Conservation (phyloP, 2,329 filamentous ascomycete species). For the Achaetomium macrosporum region DNA sequence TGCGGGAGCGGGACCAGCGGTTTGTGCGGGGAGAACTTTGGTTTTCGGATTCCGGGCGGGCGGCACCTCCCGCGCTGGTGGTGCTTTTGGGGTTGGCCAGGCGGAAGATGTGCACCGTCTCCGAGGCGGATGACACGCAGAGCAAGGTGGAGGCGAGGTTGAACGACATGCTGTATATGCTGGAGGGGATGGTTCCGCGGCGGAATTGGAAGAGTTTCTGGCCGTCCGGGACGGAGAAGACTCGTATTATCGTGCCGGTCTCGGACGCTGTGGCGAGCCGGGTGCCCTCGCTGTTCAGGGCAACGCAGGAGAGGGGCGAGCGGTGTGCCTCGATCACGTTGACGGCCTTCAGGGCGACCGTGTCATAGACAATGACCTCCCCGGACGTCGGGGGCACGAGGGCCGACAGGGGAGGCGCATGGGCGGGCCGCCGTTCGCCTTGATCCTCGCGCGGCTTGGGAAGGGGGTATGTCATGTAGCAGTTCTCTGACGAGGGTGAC, state of each 20-base stretch:
- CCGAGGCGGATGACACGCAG: slow-evolving; percentile 91
- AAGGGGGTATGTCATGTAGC: slow-evolving; percentile 89
- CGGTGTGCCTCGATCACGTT: slow-evolving; percentile 95
- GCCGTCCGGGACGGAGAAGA: slow-evolving; percentile 86
- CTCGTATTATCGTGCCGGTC: slow-evolving; percentile 93
- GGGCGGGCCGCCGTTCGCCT: slow-evolving; percentile 59
- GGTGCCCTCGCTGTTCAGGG: slow-evolving; percentile 87
- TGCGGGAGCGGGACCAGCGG: slow-evolving; percentile 49
- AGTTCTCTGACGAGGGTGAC: slow-evolving; percentile 90
- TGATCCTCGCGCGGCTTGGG: slow-evolving; percentile 64
- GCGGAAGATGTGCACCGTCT: slow-evolving; percentile 95
- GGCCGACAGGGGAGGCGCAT: slow-evolving; percentile 74
- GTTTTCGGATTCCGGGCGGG: not conserved
- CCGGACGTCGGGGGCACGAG: slow-evolving; percentile 82
- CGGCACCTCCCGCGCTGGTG: slow-evolving; percentile 1
- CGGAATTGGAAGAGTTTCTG: slow-evolving; percentile 96
- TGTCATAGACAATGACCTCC: slow-evolving; percentile 89
- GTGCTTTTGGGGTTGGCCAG: slow-evolving; percentile 48
- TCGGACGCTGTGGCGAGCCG: slow-evolving; percentile 91
- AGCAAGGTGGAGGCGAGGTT: slow-evolving; percentile 89
- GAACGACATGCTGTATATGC: slow-evolving; percentile 98
- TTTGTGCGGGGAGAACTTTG: slow-evolving; percentile 40
- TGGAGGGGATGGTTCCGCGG: slow-evolving; percentile 87
- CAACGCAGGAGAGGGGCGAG: slow-evolving; percentile 82
- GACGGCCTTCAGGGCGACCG: slow-evolving; percentile 80